phyloP scores from a whole-genome alignment of 805 yeast genomes.

The Myxozyma sirexii region DNA sequence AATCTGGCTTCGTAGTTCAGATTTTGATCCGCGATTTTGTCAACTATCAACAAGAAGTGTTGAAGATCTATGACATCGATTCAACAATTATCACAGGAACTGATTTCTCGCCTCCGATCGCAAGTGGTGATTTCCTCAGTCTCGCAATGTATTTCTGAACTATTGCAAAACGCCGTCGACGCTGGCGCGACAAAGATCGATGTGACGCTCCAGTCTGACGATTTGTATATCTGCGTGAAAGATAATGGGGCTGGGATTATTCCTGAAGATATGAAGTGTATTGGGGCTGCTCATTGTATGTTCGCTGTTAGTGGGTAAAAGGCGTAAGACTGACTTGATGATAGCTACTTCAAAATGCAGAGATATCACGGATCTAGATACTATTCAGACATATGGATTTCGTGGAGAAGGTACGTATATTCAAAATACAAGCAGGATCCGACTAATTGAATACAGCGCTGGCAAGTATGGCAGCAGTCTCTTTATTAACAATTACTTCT shows the following conservation, averaged over 20 bases:
- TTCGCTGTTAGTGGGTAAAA: background rate
- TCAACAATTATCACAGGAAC: background rate
- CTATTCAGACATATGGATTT: conserved; percentile 27
- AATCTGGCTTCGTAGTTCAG: too few relatives aligned
- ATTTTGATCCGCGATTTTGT: too few relatives aligned
- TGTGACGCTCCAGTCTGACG: conserved; percentile 7
- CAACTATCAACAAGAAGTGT: too few relatives aligned
- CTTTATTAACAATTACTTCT: conserved; percentile 50
- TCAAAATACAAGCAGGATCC: background rate
- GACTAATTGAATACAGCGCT: conserved; percentile 48
- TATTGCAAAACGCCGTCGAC: conserved; percentile 31
- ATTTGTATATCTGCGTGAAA: conserved; percentile 40
- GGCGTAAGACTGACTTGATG: background rate
- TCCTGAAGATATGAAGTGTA: conserved; percentile 47
- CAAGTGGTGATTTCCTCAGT: conserved; percentile 22
- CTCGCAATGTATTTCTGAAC: conserved; percentile 22
- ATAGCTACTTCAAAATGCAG: conserved; percentile 51
- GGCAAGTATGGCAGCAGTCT: conserved; percentile 47
- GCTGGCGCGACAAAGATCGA: conserved; percentile 27
- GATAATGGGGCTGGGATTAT: conserved; percentile 70
- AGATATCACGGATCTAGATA: conserved; percentile 40
- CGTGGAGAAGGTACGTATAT: conserved; percentile 30
- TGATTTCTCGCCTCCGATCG: conserved; percentile 18
- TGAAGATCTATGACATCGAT: background rate
- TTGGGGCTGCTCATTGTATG: conserved; percentile 47